Evolutionary conservation across 306 rosid genomes (phyloP), one percentile per base, ranked within the genome.

Genomic region (Inga oerstediana): DNA sequence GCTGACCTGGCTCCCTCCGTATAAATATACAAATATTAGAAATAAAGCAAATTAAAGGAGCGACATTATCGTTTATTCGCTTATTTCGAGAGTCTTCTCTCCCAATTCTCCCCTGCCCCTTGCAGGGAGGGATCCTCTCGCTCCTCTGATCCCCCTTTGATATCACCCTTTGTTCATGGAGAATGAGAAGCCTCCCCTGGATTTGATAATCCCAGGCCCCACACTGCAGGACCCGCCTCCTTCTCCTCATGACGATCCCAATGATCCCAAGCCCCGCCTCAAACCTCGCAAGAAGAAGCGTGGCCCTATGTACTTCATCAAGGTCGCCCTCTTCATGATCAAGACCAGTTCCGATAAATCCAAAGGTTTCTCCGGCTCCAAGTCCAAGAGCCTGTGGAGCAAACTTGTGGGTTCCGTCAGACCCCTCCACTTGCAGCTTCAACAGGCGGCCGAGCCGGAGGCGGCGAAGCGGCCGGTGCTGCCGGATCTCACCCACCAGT

Each of bases 331-430:
- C 46, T 83, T 86, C 65, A 75, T 82, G 90, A 78, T 93, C 10
- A 58, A 20, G 75, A 82, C 93, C n/a, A 86, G 88, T 58, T 80
- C 92, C 10, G 58, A 69, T 9, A 91, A 90, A 83, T 10, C 89
- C 12, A 91, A 87, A 59, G 2, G 72, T 3, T 0, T 32, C 17
- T 12, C 70, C n/a, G 10, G 10, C n/a, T 65, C 71, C 43, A 32
- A 45, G 2, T 86, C 97, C 32, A 84, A 56, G 5, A 61, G 78
- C 62, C 0, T 45, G 34, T 91, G 93, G 96, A 82, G 54, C 20
- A 79, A 86, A 10, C 10, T 94, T 0, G 79, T 92, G 10, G 92
- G 87, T 3, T 89, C 94, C 24, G 87, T 90, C 83, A 89, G 94
- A 1, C 94, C 94, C 1, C 56, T 93, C 82, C 97, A 88, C 56